Evolutionary conservation across 2,329 filamentous ascomycete species (phyloP), one percentile per base, ranked within the genome.

Genomic region (Tetracladium maxilliforme): DNA sequence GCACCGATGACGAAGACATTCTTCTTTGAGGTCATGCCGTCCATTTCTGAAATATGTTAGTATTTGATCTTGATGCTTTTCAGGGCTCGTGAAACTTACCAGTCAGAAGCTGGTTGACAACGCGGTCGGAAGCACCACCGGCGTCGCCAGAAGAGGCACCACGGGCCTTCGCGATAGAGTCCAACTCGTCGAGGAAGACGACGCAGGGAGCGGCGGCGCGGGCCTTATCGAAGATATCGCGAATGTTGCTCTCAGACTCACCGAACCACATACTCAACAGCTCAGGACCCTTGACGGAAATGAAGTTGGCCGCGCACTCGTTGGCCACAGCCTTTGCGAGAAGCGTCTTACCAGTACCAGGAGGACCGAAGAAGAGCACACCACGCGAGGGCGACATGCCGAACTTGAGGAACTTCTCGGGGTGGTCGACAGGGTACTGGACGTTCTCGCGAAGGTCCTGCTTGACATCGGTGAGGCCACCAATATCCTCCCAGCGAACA

Each of bases 1-100:
- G 90, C 90, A 52, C 90, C 90, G 43, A 98, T 98, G 38, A 98
- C 90, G 58, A 98, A 98, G 37, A 98, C 90, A 52, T 98, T 98
- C 80, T 98, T 98, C 81, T 98, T 98, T 19, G 87, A 94, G 22
- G 87, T 95, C 87, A 95, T 95, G 44, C 87, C 87, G 41, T 95
- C 87, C 87, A 95, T 94, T 71, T 95, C 83, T 79, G 34, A 13
- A 16, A 23, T 8, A 27, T 22, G 42, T 70, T 54, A 72, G 61
- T 41, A 30, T 30, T 25, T 23, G 14, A 42, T 27, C 27, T 10
- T 14, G 17, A 12, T 6, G 19, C n/a, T 12, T 23, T n/a, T 7
- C 27, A 21, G 20, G 4, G 6, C 24, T 6, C 19, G 9, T 11
- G 15, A 29, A 41, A 60, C 72, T 68, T 70, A 82, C 78, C 83